A percentile compares a stretch with the other conserved stretches of the same genome.
These are phyloP conservation scores for Camelina laxa DNA, from an alignment of 345 rosid species.

Conservation along the genomic window DNA sequence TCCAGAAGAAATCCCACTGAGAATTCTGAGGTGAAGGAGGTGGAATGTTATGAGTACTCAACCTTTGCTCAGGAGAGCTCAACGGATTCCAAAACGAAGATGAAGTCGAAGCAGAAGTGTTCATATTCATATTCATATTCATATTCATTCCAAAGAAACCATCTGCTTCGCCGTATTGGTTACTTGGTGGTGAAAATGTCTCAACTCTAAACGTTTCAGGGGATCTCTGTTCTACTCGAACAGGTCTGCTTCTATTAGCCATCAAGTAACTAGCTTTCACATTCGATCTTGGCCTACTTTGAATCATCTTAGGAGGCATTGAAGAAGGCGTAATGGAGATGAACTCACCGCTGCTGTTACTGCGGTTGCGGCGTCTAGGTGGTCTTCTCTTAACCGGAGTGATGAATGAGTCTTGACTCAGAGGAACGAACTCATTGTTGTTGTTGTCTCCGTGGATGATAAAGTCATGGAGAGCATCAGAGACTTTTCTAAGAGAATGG, in stretches of 20 bases:
- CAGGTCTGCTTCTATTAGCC: slow-evolving; percentile 70
- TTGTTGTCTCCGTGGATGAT: slow-evolving; percentile 70
- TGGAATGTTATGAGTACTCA: slow-evolving; percentile 62
- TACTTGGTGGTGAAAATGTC: slow-evolving; percentile 68
- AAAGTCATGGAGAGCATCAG: slow-evolving; percentile 80
- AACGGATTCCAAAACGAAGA: slow-evolving; percentile 43
- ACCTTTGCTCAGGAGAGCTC: slow-evolving; percentile 46
- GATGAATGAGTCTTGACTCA: slow-evolving; percentile 50
- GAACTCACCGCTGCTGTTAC: slow-evolving; percentile 56
- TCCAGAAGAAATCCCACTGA: slow-evolving; percentile 97
- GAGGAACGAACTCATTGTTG: slow-evolving; percentile 43
- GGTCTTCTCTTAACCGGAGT: slow-evolving; percentile 64
- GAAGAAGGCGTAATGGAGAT: slow-evolving; percentile 67
- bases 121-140: slow-evolving; percentile 46
- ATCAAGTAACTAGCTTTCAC: slow-evolving; percentile 65
- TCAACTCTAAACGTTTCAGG: slow-evolving; percentile 73
- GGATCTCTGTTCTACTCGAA: slow-evolving; percentile 81
- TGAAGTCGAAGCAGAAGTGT: slow-evolving; percentile 34
- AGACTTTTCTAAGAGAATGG: slow-evolving; percentile 78
- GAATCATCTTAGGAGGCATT: slow-evolving; percentile 50
- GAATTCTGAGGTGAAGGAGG: slow-evolving; percentile 91
- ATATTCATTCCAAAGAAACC: slow-evolving; percentile 69
- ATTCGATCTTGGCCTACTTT: slow-evolving; percentile 52
- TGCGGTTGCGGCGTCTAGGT: slow-evolving; percentile 14
- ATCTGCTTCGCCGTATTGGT: slow-evolving; percentile 51